These are phyloP conservation scores for Halophytophthora polymorphica DNA, from an alignment of 352 stramenopile species.

Conservation along the genomic window DNA sequence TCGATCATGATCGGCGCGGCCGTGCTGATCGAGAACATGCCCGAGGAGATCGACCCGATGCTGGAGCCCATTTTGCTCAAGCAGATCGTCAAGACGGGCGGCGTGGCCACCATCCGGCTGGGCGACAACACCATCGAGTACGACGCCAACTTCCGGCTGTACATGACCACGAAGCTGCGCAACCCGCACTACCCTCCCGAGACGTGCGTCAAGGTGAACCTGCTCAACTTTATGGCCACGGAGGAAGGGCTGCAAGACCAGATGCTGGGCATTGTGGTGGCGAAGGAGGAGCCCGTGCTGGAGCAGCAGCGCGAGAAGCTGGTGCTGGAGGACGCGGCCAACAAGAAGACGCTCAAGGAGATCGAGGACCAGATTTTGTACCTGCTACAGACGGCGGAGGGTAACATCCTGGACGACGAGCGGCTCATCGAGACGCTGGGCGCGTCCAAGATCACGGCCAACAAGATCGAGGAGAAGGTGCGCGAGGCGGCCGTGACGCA, in stretches of 20 bases:
- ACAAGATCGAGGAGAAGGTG: slow-evolving; percentile 94
- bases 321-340: slow-evolving; percentile 93
- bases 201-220: slow-evolving; percentile 95
- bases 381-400: slow-evolving; percentile 89
- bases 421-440: slow-evolving; percentile 92
- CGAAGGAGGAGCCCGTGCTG: slow-evolving; percentile 90
- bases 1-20: slow-evolving; percentile 92
- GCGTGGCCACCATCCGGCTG: slow-evolving; percentile 88
- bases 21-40: slow-evolving; percentile 93
- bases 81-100: slow-evolving; percentile 89
- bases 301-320: slow-evolving; percentile 91
- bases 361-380: slow-evolving; percentile 97
- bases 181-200: slow-evolving; percentile 95
- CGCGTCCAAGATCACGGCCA: slow-evolving; percentile 91
- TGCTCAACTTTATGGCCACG: slow-evolving; percentile 97
- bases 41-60: slow-evolving; percentile 93
- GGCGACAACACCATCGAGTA: slow-evolving; percentile 95
- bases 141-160: slow-evolving; percentile 90
- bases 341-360: slow-evolving; percentile 94
- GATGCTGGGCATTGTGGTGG: slow-evolving; percentile 95
- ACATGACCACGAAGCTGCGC: slow-evolving; percentile 93
- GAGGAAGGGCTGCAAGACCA: slow-evolving; percentile 94
- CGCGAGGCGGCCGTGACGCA: slow-evolving; percentile 90
- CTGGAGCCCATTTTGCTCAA: slow-evolving; percentile 93
- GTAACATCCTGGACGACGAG: slow-evolving; percentile 96